Base-by-base conservation (phyloP, 176 grass and related monocot species). In the Paspalum vaginatum region DNA sequence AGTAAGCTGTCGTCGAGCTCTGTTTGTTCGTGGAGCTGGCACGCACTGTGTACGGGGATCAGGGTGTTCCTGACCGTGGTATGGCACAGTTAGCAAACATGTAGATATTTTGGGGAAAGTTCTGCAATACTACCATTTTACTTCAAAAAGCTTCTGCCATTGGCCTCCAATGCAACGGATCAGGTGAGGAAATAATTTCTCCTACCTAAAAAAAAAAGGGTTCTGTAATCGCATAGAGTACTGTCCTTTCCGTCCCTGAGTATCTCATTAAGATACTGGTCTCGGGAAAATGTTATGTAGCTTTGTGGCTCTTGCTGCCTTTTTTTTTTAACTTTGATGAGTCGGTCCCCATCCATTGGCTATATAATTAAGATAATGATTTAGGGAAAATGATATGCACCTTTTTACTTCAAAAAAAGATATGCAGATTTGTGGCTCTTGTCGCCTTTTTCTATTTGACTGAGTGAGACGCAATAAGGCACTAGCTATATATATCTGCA, bases 401-500 rank as follows among this genome's bases (percentile, higher is more conserved):
- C 1, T 32, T 32, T 32, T 32, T 32, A 32, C 32, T 32, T 32
- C n/a, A n/a, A 32, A 32, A 32, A 3, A 32, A 32, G 1, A 32
- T 32, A 65, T 37, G 39, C 45, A 27, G 11, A 46, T n/a, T 73
- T 74, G 47, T 74, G 46, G 57, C 9, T 65, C 56, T 26, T 65
- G 37, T 24, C 5, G 11, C 47, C 14, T 15, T 83, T 24, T 20
- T 15, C 1, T 11, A 45, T 55, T 46, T 27, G 70, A 75, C n/a
- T 24, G 32, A 74, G 27, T 84, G 17, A 61, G 25, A 46, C 76
- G 51, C 20, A 80, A 47, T 63, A 72, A 41, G 13, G 38, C 72
- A 77, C 69, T 85, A 81, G 3, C 45, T 27, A 62, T 48, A 66
- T 42, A 39, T 81, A 50, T 68, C 18, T 52, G 25, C 64, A 63